Conservation (phyloP, 1,139 yeast species). For the Citeromyces siamensis region DNA sequence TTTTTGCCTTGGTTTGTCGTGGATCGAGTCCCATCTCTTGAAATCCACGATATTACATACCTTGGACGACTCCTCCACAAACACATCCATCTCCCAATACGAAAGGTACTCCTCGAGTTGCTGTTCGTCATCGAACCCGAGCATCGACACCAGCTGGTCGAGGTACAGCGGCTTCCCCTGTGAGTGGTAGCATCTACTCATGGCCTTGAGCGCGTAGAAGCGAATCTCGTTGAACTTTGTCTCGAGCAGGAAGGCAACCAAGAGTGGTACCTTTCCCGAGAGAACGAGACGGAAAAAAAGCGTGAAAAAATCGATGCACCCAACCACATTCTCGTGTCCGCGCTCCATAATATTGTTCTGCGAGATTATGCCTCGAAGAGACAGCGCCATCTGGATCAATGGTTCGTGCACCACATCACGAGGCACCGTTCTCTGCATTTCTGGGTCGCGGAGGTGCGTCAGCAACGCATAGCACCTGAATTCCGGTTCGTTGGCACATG, state of each 20-base stretch:
- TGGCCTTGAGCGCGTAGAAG: constrained; percentile 57
- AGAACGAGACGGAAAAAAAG: constrained; percentile 47
- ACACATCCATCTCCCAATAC: constrained; percentile 49
- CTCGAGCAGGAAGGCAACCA: constrained; percentile 68
- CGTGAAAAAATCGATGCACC: constrained; percentile 48
- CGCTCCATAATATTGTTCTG: constrained; percentile 54
- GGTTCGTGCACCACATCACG: constrained; percentile 35
- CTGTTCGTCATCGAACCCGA: constrained; percentile 54
- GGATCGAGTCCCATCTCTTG: constrained; percentile 25
- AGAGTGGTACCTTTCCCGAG: constrained; percentile 46
- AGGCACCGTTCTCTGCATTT: constrained; percentile 70
- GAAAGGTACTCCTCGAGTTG: constrained; percentile 16
- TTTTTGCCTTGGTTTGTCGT: constrained; percentile 35
- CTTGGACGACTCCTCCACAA: constrained; percentile 25
- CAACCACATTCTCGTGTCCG: constrained; percentile 43
- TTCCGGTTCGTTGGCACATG: constrained; percentile 81
- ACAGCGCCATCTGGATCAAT: constrained; percentile 60
- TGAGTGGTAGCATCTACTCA: constrained; percentile 59
- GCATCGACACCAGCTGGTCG: constrained; percentile 28
- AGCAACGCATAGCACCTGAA: constrained; percentile 80
- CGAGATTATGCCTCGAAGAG: constrained; percentile 50
- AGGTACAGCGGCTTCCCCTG: constrained; percentile 56
- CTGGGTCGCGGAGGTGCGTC: constrained; percentile 77
- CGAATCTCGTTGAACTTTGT: constrained; percentile 73
- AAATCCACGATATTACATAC: constrained; percentile 39